A percentile compares a stretch with the other conserved stretches of the same genome.
These are phyloP conservation scores for Lentinula guzmanii DNA, from an alignment of 768 basidiomycete species.

Conservation along the genomic window DNA sequence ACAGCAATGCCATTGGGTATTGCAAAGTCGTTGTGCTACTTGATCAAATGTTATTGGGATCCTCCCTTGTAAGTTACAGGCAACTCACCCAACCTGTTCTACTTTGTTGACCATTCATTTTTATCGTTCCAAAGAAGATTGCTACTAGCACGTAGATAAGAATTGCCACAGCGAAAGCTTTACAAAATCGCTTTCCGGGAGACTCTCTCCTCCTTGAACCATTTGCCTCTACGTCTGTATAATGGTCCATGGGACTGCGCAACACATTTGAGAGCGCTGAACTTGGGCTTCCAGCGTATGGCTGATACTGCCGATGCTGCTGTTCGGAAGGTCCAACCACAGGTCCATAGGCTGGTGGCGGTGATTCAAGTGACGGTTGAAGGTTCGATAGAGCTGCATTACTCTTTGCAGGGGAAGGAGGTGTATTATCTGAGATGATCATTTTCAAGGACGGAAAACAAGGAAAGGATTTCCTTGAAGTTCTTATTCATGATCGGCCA, in stretches of 20 bases:
- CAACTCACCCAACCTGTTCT: background rate
- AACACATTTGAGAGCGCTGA: background rate
- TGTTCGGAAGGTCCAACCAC: background rate
- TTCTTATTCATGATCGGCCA: background rate
- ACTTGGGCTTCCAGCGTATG: background rate
- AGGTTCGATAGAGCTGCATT: background rate
- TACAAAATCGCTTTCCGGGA: background rate
- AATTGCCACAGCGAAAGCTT: conserved; percentile 1
- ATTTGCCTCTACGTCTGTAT: background rate
- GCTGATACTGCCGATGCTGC: background rate
- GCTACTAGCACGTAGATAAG: conserved; percentile 1
- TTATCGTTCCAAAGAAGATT: background rate
- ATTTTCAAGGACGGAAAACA: background rate
- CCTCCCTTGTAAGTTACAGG: background rate
- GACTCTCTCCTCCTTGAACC: background rate
- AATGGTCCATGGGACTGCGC: background rate
- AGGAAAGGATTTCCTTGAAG: background rate
- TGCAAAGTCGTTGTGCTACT: background rate
- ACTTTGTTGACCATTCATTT: background rate
- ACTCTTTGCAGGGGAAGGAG: conserved; percentile 6
- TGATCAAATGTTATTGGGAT: background rate
- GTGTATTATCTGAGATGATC: conserved; percentile 7
- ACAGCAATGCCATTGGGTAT: background rate
- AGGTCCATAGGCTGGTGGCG: conserved; percentile 3
- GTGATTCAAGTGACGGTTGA: background rate